These are phyloP conservation scores for Rhizopogon roseolus DNA, from an alignment of 768 basidiomycete genomes.

Conservation along the genomic window DNA sequence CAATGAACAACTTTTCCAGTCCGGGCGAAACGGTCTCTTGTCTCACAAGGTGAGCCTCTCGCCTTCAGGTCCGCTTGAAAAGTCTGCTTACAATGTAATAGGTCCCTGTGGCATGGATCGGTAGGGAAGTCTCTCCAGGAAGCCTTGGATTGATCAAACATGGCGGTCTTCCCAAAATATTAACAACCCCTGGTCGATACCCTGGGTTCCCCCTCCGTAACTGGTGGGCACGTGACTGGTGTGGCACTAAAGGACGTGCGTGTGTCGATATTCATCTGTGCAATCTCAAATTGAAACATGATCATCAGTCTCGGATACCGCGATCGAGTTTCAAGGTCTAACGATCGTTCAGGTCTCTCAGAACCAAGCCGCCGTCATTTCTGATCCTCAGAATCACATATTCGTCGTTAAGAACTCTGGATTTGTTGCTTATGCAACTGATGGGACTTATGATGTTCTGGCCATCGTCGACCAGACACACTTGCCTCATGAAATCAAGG, in stretches of 20 bases:
- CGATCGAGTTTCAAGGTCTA: conserved; percentile 74
- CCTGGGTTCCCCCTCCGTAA: conserved; percentile 72
- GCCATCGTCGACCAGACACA: conserved; percentile 85
- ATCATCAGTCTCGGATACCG: conserved; percentile 68
- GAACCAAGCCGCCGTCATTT: conserved; percentile 77
- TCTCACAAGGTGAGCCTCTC: conserved; percentile 50
- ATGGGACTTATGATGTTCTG: conserved; percentile 75
- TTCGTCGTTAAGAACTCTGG: conserved; percentile 79
- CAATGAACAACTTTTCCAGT: conserved; percentile 29
- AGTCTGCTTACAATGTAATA: conserved; percentile 12
- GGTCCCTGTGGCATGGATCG: conserved; percentile 64
- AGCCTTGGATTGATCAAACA: conserved; percentile 72
- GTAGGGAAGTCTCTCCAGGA: conserved; percentile 69
- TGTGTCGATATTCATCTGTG: conserved; percentile 4
- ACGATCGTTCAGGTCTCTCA: conserved; percentile 86
- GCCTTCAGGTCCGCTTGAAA: background rate
- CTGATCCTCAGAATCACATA: conserved; percentile 72
- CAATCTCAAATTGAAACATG: background rate
- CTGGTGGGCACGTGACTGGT: conserved; percentile 81
- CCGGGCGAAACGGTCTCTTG: conserved; percentile 51
- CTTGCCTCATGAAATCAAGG: conserved; percentile 53
- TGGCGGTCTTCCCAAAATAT: conserved; percentile 74
- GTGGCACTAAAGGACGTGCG: conserved; percentile 64
- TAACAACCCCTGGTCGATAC: conserved; percentile 74
- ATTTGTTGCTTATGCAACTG: conserved; percentile 72